Base-by-base conservation (phyloP, 192 early-diverging fungal species). In the Backusella psychrophila region DNA sequence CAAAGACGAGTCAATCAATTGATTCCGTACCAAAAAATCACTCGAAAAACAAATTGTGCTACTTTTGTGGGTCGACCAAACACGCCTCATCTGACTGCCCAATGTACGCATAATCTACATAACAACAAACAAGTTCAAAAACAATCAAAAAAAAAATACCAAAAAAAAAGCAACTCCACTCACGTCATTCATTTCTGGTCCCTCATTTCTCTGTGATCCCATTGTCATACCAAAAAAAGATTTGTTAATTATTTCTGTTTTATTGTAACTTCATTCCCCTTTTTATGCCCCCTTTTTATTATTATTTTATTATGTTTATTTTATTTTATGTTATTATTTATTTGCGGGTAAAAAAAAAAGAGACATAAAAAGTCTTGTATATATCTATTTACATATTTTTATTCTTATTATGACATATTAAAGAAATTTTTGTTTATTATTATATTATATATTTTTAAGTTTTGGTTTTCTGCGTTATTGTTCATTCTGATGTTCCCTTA, bases 31-130 rank as follows among this genome's bases (percentile, higher is more conserved):
- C 31, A 21, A 39, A 46, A 49, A 46, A 72, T 26, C 12, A 39
- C 29, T 31, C 70, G 52, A 69, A 70, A 6, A 36, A 29, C 4
- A 71, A 71, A 39, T 14, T 77, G 3, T 77, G 75, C 68, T 77
- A 77, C 69, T 77, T 77, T 63, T 77, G 75, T 31, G 75, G 75
- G 23, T 77, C 75, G 49, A 63, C 46, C 15, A 71, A 36, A 39
- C 75, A 77, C 41, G 69, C 69, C 63, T 71, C 75, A 66, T 77
- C 75, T 38, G 75, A 77, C 38, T 77, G 75, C 35, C 75, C 75
- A 19, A 49, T 71, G 15, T 77, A 77, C 35, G 75, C 69, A 70
- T 77, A 71, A 70, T 9, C 14, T 31, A 31, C 31, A 31, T 31
- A 31, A 1, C 23, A 59, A 23, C 11, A 53, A 53, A 23, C 53